A percentile compares a stretch with the other conserved stretches of the same genome.
These are phyloP conservation scores for Eleusine coracana DNA, from an alignment of 176 grass and related monocot species.

Conservation along the genomic window DNA sequence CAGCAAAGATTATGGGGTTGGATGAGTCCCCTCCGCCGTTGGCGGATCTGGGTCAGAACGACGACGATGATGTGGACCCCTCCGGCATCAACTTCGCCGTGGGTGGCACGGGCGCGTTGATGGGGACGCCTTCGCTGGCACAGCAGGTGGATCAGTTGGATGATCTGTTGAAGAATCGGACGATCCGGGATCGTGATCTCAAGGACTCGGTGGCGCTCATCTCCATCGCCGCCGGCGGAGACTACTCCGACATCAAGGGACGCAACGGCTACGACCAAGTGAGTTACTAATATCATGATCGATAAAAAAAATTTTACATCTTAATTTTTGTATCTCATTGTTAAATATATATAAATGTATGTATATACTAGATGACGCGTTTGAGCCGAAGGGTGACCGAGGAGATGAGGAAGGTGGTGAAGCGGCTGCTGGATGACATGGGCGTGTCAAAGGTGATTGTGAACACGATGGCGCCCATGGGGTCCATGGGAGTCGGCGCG, in stretches of 20 bases:
- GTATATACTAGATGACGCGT: background rate
- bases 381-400: background rate
- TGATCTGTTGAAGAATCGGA: background rate
- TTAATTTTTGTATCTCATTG: background rate
- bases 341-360: too few relatives aligned
- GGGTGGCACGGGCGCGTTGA: background rate
- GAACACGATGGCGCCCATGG: constrained; percentile 1
- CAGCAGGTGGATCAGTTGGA: background rate
- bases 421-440: background rate
- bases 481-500: background rate
- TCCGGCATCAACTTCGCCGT: constrained; percentile 21
- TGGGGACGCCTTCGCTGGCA: background rate
- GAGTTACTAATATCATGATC: background rate
- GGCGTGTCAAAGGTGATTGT: background rate
- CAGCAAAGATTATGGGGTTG: background rate
- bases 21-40: constrained; percentile 1
- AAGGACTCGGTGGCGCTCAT: background rate
- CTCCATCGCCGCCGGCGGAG: background rate
- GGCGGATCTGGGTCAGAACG: background rate
- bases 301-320: too few relatives aligned
- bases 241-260: background rate
- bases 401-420: background rate
- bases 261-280: background rate
- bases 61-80: background rate
- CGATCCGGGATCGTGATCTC: background rate